Evolutionary conservation across 169 alveolate genomes (phyloP).

Genomic region (Plasmodium inui): DNA sequence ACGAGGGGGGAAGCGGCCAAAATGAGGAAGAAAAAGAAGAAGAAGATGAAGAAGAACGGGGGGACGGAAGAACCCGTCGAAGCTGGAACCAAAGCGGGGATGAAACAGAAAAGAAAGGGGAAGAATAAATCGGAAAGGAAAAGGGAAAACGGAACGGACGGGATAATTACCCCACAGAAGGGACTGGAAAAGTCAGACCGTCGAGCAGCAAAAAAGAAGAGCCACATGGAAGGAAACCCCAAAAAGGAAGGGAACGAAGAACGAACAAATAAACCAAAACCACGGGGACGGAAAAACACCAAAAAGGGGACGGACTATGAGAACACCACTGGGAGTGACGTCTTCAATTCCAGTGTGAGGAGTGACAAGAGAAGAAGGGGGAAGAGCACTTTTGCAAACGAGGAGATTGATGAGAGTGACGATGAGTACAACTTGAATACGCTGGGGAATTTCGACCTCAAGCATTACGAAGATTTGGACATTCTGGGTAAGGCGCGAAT

Average conservation of each 20-base stretch:
- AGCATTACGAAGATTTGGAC: conserved; percentile 68
- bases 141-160: background rate
- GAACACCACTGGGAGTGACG: conserved; percentile 14
- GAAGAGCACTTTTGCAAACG: conserved; percentile 26
- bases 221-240: background rate
- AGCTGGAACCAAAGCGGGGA: background rate
- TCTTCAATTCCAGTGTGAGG: background rate
- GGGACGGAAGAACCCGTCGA: background rate
- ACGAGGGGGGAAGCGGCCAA: background rate
- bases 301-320: conserved; percentile 20
- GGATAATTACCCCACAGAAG: background rate
- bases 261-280: background rate
- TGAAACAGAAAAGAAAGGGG: background rate
- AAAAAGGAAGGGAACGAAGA: background rate
- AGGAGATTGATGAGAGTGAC: conserved; percentile 76
- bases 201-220: background rate
- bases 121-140: conserved; percentile 3
- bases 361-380: background rate
- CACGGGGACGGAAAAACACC: background rate
- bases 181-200: background rate
- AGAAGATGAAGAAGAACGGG: background rate
- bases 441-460: conserved; percentile 62
- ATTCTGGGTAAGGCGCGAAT: conserved; percentile 36
- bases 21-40: background rate
- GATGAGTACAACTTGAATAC: conserved; percentile 71